Evolutionary conservation across 2,329 filamentous ascomycete species (phyloP).

Genomic region (Stemphylium lycopersici): DNA sequence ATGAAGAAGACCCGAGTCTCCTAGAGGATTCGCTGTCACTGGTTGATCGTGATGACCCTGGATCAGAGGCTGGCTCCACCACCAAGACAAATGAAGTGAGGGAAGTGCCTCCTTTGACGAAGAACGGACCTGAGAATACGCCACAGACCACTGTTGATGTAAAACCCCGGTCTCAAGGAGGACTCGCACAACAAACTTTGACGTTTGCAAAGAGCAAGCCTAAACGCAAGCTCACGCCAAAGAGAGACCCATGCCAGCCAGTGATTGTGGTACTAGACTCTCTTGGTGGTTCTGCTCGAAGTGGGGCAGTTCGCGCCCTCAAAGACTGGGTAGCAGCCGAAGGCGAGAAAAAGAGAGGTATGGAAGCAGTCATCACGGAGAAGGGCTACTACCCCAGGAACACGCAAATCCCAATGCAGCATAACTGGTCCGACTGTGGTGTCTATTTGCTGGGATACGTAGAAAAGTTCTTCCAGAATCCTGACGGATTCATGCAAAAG

Average conservation of each 20-base stretch:
- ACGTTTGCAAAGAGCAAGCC: constrained; percentile 29
- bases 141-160: constrained; percentile 10
- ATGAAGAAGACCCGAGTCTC: constrained; percentile 21
- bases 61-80: neutral
- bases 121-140: neutral
- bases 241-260: constrained; percentile 53
- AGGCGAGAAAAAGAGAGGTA: constrained; percentile 66
- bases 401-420: constrained; percentile 73
- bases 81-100: neutral
- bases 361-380: constrained; percentile 53
- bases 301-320: constrained; percentile 67
- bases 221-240: constrained; percentile 32
- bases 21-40: constrained; percentile 32
- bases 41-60: constrained; percentile 25
- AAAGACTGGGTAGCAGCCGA: constrained; percentile 80
- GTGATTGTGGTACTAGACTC: constrained; percentile 90
- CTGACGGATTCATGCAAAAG: constrained; percentile 70
- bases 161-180: constrained; percentile 1
- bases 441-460: constrained; percentile 86
- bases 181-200: constrained; percentile 12
- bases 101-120: neutral
- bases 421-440: constrained; percentile 89
- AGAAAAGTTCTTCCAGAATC: constrained; percentile 77
- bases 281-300: constrained; percentile 64
- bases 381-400: constrained; percentile 70